A percentile compares a stretch with the other conserved stretches of the same genome.
Conservation (phyloP, 2,329 filamentous ascomycete species). For the Fusarium praegraminearum region DNA sequence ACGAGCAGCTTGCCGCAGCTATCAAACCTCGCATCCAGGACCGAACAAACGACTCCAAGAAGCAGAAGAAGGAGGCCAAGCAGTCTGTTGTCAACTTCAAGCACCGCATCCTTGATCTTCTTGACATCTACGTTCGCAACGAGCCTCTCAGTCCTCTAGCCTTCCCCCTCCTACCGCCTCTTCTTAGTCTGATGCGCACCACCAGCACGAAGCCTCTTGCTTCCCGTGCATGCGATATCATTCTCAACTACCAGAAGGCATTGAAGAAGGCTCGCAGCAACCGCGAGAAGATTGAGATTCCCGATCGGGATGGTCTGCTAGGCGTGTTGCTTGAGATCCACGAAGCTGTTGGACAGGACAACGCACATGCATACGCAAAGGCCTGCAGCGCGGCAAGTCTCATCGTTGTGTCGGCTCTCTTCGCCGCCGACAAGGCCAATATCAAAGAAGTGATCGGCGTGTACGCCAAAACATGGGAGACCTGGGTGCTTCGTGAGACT, state of each 20-base stretch:
- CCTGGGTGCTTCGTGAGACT: slow-evolving; percentile 69
- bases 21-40: slow-evolving; percentile 80
- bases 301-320: slow-evolving; percentile 63
- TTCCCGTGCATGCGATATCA: slow-evolving; percentile 77
- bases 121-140: slow-evolving; percentile 86
- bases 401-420: slow-evolving; percentile 72
- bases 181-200: slow-evolving; percentile 81
- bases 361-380: slow-evolving; percentile 77
- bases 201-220: slow-evolving; percentile 81
- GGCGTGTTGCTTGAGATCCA: slow-evolving; percentile 76
- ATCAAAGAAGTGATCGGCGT: slow-evolving; percentile 69
- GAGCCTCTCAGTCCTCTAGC: slow-evolving; percentile 76
- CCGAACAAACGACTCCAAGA: slow-evolving; percentile 73
- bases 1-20: slow-evolving; percentile 84
- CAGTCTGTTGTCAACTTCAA: slow-evolving; percentile 95
- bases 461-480: slow-evolving; percentile 71
- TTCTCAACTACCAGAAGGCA: slow-evolving; percentile 78
- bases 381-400: slow-evolving; percentile 80
- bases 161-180: slow-evolving; percentile 77
- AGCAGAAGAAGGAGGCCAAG: slow-evolving; percentile 87
- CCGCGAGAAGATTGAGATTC: slow-evolving; percentile 54
- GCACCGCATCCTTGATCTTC: slow-evolving; percentile 87
- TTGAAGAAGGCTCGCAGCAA: slow-evolving; percentile 66
- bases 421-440: slow-evolving; percentile 64
- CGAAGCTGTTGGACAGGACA: slow-evolving; percentile 70